Evolutionary conservation across 805 yeast genomes (phyloP), one percentile per base, ranked within the genome.

Genomic region (Ogataea trehaloabstinens): DNA sequence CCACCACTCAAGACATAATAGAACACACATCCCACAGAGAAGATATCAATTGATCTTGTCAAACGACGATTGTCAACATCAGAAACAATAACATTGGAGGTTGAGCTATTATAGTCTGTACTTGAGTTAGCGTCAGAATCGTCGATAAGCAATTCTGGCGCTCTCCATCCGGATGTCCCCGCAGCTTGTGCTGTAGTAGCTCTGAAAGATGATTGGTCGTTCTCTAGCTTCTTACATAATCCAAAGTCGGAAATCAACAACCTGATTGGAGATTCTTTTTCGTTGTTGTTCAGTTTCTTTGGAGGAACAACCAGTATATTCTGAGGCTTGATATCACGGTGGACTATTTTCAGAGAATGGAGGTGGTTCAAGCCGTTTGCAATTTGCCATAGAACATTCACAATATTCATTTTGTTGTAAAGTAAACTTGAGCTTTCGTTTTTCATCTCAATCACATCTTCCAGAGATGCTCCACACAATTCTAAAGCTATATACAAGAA

Each of bases 131-230:
- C 38, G 20, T 65, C 60, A 16, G 22, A 17, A 17, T 60, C 70
- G 30, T 71, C 76, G 18, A 74, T 59, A 25, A 87, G 63, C 24
- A 87, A 61, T 54, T 93, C 99, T 0, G 99, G 99, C 0, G 99
- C 98, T 51, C 97, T 75, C 99, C 99, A 93, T 3, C 99, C 99
- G 3, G 93, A 78, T 0, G 99, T 93, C 2, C 99, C 99, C 0
- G 97, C 95, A 15, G 95, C 95, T 53, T 88, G 82, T 24, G 87
- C 89, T 0, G 93, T 82, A 0, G 96, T 91, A 0, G 96, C 95
- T 45, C 91, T 74, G 61, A 91, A 91, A 2, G 96, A 86, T 2
- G 95, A 85, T 61, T 93, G 96, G 51, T 89, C 98, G 12, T 81
- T 78, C 45, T 93, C 99, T 36, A 93, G 66, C 55, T 85, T 85